Evolutionary conservation across 805 yeast species (phyloP).

Genomic region (Kurtzmaniella fragi): DNA sequence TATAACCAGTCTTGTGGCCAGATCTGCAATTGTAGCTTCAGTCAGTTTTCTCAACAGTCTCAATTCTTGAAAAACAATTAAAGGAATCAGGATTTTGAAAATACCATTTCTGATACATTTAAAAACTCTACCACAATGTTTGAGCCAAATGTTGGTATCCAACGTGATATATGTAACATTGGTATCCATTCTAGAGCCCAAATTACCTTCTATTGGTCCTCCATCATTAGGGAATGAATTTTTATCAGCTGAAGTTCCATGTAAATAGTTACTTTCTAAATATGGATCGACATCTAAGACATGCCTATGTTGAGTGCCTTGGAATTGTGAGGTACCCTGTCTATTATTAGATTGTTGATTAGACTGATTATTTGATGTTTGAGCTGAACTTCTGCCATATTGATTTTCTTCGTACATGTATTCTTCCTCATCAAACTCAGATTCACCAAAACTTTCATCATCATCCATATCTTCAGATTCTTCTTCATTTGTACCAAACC

Average conservation of each 20-base stretch:
- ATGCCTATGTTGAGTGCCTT: too few species aligned
- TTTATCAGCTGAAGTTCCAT: background rate
- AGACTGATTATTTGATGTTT: too few species aligned
- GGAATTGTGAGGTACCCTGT: conserved; percentile 3
- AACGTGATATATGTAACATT: conserved; percentile 54
- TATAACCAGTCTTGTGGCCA: conserved; percentile 76
- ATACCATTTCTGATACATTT: conserved; percentile 60
- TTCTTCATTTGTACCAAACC: conserved; percentile 12
- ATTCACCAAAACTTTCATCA: conserved; percentile 18
- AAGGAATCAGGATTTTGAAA: conserved; percentile 59
- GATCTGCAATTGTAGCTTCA: conserved; percentile 70
- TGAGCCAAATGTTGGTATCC: conserved; percentile 78
- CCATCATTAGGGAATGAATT: conserved; percentile 1
- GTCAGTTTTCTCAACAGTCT: conserved; percentile 65
- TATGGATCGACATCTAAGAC: background rate
- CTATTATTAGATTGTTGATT: conserved; percentile 13
- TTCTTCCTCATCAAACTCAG: conserved; percentile 30
- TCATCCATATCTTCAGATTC: conserved; percentile 21
- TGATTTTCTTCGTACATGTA: conserved; percentile 9
- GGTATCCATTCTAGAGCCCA: conserved; percentile 56
- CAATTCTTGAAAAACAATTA: conserved; percentile 74
- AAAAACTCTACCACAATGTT: conserved; percentile 72
- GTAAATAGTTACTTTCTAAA: background rate
- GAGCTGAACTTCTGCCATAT: background rate
- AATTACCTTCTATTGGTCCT: conserved; percentile 37